Base-by-base conservation (phyloP, 2,329 filamentous ascomycete genomes). In the Aurifilum marmelostoma region DNA sequence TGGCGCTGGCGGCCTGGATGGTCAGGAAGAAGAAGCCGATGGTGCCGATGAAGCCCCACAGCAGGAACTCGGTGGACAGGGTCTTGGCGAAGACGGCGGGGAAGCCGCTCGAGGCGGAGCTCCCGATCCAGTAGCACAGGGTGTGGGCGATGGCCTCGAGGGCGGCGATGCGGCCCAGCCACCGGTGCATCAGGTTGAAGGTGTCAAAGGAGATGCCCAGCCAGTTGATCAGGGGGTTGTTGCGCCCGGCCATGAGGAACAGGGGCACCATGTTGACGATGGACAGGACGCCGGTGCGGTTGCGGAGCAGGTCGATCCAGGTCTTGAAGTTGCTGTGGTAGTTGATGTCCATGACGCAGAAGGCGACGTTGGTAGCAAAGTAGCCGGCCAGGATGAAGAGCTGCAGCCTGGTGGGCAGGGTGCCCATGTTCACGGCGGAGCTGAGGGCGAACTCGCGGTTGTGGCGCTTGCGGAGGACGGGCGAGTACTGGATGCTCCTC, bases 171-270 rank as follows among this genome's bases (percentile, higher is more conserved):
- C 92, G 88, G 74, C 92, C 92, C 72, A 93, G 86, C 92, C 92
- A 94, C 71, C 92, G 87, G 79, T 95, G 92, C 69, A 94, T 83
- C 71, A 95, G 80, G 81, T 94, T 95, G 84, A 92, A 94, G 0
- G 91, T 93, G 78, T 95, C 92, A 78, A 94, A 95, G 4, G 90
- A 92, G 72, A 94, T 89, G 71, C 89, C 88, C 66, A 92, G 84
- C 73, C 91, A 82, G 71, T 83, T 83, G 76, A 94, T 93, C 72
- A 95, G 83, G 29, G 91, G 91, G 80, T 94, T 94, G 81, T 94
- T 94, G 74, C 92, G 86, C 56, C 90, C 89, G 61, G 91, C 90
- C 77, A 94, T 83, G 63, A 94, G 78, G 79, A 94, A 91, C 4
- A 94, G 82, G 1, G 92, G 92, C 61, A 89, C 81, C 91, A 94